Conservation (phyloP, 2,329 filamentous ascomycete species). For the Diaporthe capsici region DNA sequence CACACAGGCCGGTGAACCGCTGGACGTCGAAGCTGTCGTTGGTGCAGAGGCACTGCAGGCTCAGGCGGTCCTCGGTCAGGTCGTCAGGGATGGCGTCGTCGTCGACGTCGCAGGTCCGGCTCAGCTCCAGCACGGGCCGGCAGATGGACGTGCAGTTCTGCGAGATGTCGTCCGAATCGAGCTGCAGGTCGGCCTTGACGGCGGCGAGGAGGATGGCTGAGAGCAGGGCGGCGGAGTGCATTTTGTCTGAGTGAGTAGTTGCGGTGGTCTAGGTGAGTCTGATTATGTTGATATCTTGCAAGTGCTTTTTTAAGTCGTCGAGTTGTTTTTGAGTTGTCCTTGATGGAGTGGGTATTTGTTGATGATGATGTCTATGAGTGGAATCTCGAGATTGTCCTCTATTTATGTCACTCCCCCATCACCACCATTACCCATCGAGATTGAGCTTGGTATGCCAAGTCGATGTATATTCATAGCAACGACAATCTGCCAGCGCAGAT, state of each 20-base stretch:
- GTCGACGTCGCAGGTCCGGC: constrained; percentile 61
- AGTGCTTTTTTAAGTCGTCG: background rate
- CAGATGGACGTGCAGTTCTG: constrained; percentile 54
- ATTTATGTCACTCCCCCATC: constrained; percentile 24
- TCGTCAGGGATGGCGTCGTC: constrained; percentile 56
- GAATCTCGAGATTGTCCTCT: constrained; percentile 2
- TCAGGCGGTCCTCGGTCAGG: constrained; percentile 53
- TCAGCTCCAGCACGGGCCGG: constrained; percentile 53
- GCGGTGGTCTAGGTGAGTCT: background rate
- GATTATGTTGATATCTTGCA: background rate
- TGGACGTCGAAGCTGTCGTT: constrained; percentile 57
- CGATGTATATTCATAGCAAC: constrained; percentile 26
- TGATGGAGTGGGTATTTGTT: background rate
- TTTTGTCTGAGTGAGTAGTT: constrained; percentile 33
- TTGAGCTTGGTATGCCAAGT: constrained; percentile 32
- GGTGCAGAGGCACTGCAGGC: constrained; percentile 57
- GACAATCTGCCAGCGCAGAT: constrained; percentile 25
- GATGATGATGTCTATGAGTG: background rate
- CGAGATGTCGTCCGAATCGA: constrained; percentile 54
- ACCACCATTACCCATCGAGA: background rate
- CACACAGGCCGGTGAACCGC: constrained; percentile 53
- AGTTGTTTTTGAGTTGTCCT: background rate
- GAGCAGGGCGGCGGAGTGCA: constrained; percentile 50
- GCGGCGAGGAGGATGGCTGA: constrained; percentile 48
- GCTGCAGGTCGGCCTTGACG: constrained; percentile 50